Base-by-base conservation (phyloP, 176 grass and related monocot species). In the Dendrocalamus sinicus region DNA sequence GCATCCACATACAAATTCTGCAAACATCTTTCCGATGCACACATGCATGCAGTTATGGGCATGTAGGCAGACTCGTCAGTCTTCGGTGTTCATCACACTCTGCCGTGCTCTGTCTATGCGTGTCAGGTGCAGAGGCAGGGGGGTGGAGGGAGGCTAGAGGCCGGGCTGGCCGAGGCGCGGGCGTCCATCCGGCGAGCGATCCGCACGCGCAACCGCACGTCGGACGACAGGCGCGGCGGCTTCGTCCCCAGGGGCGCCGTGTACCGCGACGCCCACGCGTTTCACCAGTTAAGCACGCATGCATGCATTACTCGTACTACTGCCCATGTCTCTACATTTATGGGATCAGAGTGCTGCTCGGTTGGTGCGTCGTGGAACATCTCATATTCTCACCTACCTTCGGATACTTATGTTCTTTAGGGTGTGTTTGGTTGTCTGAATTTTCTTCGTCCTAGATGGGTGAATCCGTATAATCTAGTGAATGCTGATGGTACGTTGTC, bases 201-300 rank as follows among this genome's bases (percentile, higher is more conserved):
- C 15, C 53, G 74, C 19, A 24, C 70, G 4, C 85, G 71, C 46
- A 91, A 85, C 54, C 35, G 68, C 48, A 59, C 68, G 43, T 77
- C 85, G 17, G 69, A 23, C 5, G 45, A 6, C 39, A 81, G 17
- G 61, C 59, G 24, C 6, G 81, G 81, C 72, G 62, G 63, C 19
- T 88, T 88, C 75, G 52, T 88, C 13, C 85, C 86, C 14, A 81
- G 76, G 61, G 89, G 89, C 59, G 23, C 75, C 17, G 76, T 88
- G 15, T 91, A 91, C 64, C 86, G 90, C 76, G 73, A 83, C 72
- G 64, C 76, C 55, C 68, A 86, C 71, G 90, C 86, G n/a, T 92
- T 89, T 26, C 83, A 83, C 37, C 83, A 89, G 90, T 83, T 46
- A 43, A 46, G 24, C 24, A 35, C 5, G 47, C 23, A 58, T 2